Percentiles rank a stretch among this genome's conserved stretches.
These are phyloP conservation scores for Kernera saxatilis DNA, from an alignment of 345 rosid genomes.

Conservation along the genomic window DNA sequence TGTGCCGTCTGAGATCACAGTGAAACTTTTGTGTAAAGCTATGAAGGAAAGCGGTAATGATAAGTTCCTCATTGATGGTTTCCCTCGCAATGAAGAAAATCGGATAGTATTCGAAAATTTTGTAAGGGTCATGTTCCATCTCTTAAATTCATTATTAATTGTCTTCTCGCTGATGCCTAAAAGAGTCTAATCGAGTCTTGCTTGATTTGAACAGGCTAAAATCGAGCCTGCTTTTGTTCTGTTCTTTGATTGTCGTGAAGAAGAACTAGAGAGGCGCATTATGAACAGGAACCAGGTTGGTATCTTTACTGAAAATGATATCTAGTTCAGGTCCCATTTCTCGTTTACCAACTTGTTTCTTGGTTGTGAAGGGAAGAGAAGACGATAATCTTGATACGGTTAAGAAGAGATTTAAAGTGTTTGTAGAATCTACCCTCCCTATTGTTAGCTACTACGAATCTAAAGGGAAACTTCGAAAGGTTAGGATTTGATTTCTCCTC, in stretches of 20 bases:
- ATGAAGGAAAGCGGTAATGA: slow-evolving; percentile 52
- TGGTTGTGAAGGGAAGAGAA: slow-evolving; percentile 55
- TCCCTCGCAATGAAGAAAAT: slow-evolving; percentile 83
- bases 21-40: slow-evolving; percentile 71
- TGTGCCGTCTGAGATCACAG: slow-evolving; percentile 83
- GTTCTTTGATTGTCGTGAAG: slow-evolving; percentile 56
- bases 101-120: slow-evolving; percentile 59
- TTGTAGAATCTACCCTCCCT: slow-evolving; percentile 55
- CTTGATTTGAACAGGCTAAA: slow-evolving; percentile 41
- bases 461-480: slow-evolving; percentile 62
- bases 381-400: slow-evolving; percentile 69
- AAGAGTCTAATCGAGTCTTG: neutral
- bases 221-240: slow-evolving; percentile 57
- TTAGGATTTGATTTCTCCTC: slow-evolving; percentile 21
- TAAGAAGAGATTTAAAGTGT: slow-evolving; percentile 59
- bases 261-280: slow-evolving; percentile 60
- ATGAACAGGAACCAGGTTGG: slow-evolving; percentile 69
- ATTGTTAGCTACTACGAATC: slow-evolving; percentile 43
- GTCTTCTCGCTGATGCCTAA: neutral
- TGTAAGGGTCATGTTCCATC: slow-evolving; percentile 33
- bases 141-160: neutral
- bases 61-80: slow-evolving; percentile 76
- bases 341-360: neutral
- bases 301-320: neutral
- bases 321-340: neutral